These are phyloP conservation scores for Globisporangium sylvaticum DNA, from an alignment of 352 stramenopile genomes.

Conservation along the genomic window DNA sequence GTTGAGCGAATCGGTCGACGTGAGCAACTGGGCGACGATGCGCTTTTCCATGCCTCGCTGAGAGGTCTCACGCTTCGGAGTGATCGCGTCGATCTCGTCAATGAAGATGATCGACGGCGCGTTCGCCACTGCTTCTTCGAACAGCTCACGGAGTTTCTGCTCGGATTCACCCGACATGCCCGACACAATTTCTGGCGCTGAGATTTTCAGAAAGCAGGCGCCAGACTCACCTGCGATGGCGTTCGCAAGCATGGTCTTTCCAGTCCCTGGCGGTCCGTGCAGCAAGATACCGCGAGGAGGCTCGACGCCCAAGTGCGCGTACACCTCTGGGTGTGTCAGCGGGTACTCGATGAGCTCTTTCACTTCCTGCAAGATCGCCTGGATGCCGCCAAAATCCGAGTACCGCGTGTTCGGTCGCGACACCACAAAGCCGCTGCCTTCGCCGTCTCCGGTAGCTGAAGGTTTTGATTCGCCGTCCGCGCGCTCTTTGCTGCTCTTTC, in stretches of 20 bases:
- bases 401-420: constrained; percentile 76
- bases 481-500: constrained; percentile 17
- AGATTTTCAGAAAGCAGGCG: constrained; percentile 85
- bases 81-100: constrained; percentile 97
- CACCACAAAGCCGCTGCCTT: constrained; percentile 61
- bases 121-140: constrained; percentile 94
- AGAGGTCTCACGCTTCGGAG: constrained; percentile 91
- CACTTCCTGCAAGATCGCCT: constrained; percentile 85
- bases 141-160: constrained; percentile 88
- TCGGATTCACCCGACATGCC: constrained; percentile 91
- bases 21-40: constrained; percentile 96
- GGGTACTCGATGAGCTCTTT: constrained; percentile 95
- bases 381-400: constrained; percentile 87
- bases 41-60: constrained; percentile 95
- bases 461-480: neutral
- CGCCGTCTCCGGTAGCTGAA: constrained; percentile 7
- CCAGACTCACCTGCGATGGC: constrained; percentile 92
- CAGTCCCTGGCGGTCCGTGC: constrained; percentile 91
- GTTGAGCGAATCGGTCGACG: constrained; percentile 89
- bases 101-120: constrained; percentile 98
- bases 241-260: constrained; percentile 92
- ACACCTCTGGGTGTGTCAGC: constrained; percentile 92
- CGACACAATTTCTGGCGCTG: constrained; percentile 91
- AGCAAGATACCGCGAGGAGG: constrained; percentile 90
- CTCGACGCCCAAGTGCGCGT: constrained; percentile 90